Percentiles rank a stretch among this genome's conserved stretches.
Evolutionary conservation across 2,329 filamentous ascomycete genomes (phyloP).

Genomic region (Neofusicoccum kwambonambiense): DNA sequence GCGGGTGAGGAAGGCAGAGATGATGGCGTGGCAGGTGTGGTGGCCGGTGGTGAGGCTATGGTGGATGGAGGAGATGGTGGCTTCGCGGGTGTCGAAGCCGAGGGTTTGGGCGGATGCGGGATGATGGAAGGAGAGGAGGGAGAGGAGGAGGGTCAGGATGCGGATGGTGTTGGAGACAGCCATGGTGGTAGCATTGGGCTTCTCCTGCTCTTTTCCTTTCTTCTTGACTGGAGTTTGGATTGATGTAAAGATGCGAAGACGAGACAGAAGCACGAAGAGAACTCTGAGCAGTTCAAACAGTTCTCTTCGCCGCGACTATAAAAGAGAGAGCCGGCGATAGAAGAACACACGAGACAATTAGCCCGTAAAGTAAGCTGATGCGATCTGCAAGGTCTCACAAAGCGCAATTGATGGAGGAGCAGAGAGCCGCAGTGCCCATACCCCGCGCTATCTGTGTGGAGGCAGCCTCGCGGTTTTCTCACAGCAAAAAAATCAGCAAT

Average conservation of each 20-base stretch:
- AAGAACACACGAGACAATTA: not conserved
- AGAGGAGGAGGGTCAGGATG: not conserved
- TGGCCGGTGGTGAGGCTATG: constrained; percentile 53
- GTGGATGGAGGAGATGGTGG: constrained; percentile 59
- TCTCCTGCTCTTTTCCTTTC: not conserved
- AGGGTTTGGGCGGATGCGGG: constrained; percentile 25
- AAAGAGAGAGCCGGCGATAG: not conserved
- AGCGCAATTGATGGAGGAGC: not conserved
- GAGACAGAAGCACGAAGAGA: not conserved
- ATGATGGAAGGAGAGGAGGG: not conserved
- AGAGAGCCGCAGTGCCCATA: not conserved
- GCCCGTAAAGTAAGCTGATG: not conserved
- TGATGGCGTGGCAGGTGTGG: constrained; percentile 55
- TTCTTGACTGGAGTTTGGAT: too few relatives aligned
- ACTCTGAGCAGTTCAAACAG: too few relatives aligned
- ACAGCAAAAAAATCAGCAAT: not conserved
- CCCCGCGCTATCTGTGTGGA: not conserved
- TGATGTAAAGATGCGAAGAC: not conserved
- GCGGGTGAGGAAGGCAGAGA: constrained; percentile 56
- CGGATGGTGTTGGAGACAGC: not conserved
- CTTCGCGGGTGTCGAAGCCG: constrained; percentile 55
- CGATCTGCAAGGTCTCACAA: not conserved
- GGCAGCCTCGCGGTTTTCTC: not conserved
- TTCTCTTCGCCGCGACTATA: not conserved
- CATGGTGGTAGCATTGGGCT: not conserved